Percentiles rank a stretch among this genome's conserved stretches.
These are phyloP conservation scores for Spathaspora passalidarum DNA, from an alignment of 805 yeast species.

Conservation along the genomic window DNA sequence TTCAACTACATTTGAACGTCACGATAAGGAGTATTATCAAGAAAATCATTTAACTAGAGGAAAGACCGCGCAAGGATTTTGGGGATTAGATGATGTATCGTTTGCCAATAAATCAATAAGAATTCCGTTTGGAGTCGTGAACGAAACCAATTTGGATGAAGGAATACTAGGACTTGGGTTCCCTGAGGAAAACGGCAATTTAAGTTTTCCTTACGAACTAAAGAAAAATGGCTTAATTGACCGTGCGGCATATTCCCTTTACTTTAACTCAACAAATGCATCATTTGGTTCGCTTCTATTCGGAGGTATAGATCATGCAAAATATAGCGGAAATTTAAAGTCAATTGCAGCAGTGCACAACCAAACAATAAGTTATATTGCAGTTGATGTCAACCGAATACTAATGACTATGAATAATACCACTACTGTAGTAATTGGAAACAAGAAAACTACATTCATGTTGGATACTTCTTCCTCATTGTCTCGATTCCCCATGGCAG, in stretches of 20 bases:
- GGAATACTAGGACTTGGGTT: constrained; percentile 1
- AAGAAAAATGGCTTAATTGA: constrained; percentile 30
- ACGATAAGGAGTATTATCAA: neutral
- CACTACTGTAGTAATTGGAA: neutral
- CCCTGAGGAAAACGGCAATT: constrained; percentile 15
- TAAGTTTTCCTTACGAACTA: constrained; percentile 33
- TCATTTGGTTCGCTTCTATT: constrained; percentile 25
- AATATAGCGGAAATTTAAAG: constrained; percentile 21
- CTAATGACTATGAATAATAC: neutral
- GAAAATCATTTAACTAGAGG: neutral
- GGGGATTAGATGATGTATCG: neutral
- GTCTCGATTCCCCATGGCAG: neutral
- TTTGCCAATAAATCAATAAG: neutral
- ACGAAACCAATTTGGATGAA: neutral
- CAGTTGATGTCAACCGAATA: neutral
- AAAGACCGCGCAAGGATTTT: neutral
- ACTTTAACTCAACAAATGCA: constrained; percentile 22
- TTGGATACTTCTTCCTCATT: neutral
- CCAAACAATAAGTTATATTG: neutral
- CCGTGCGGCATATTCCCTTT: constrained; percentile 36
- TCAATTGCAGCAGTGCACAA: constrained; percentile 3
- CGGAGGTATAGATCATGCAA: constrained; percentile 32
- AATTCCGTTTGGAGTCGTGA: neutral
- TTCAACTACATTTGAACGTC: neutral
- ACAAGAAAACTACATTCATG: neutral